Base-by-base conservation (phyloP, 352 stramenopile species). In the Aphanomyces cochlioides region DNA sequence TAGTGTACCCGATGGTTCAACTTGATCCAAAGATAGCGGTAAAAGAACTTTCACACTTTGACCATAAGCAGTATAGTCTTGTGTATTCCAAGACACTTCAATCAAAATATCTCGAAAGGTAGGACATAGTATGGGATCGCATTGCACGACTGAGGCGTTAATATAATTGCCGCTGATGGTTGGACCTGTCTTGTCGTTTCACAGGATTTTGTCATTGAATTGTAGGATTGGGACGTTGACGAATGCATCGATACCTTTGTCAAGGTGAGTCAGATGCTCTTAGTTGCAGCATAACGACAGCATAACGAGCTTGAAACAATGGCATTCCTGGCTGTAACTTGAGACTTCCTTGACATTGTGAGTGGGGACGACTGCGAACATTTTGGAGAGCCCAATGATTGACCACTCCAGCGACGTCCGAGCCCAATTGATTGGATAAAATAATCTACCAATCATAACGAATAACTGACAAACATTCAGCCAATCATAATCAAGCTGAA, bases 91-190 rank as follows among this genome's bases (percentile, higher is more conserved):
- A 21, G 28, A 28, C n/a, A 61, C 12, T 36, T 61, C 13, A n/a
- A 61, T 37, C 13, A 17, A 13, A 5, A 36, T 40, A 37, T 61
- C 28, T 40, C 54, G 28, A 41, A 61, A 5, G 6, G 28, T 61
- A 7, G 13, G 12, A 21, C 54, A 61, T 8, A 17, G 6, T 69
- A 21, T 13, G 71, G 75, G 36, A 72, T 61, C 13, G 77, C 72
- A 43, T 72, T 67, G 47, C 77, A 85, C 3, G 38, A 48, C 40
- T 74, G 19, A 58, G 61, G 81, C 0, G 75, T 40, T 56, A 48
- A 17, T 65, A 77, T 48, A 75, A 76, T 41, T 79, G 69, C 28
- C 80, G 61, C 4, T 69, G 69, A 41, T 43, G 54, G 54, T 61
- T 3, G n/a, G n/a, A 21, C n/a, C 37, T 19, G 13, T 58, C 13